Evolutionary conservation across 352 stramenopile genomes (phyloP), one percentile per base, ranked within the genome.

Genomic region (Globisporangium canariense): DNA sequence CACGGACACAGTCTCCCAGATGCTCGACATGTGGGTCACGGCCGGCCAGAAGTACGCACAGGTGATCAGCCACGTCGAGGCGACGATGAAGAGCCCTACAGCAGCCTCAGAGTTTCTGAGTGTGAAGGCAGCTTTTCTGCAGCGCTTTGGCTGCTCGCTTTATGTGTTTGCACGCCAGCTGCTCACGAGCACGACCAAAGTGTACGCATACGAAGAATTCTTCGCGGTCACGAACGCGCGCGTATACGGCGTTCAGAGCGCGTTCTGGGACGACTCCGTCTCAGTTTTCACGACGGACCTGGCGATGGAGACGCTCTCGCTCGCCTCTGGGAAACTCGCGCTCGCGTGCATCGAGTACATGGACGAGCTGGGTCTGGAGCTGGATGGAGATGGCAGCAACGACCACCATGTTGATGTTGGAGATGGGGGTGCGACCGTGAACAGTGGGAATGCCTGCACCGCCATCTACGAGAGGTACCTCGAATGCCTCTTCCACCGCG

Each of bases 11-110:
- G 70, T 91, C 10, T 72, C 76, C 13, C 77, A 88, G 53, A 83
- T 91, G 67, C 67, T 90, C 18, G 81, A 91, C 34, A 78, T 88
- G 4, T 88, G 78, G 81, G 74, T 85, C 20, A 70, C 81, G 4
- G 81, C 84, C 9, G 76, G 79, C 3, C 78, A 90, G 68, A 88
- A 85, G n/a, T 90, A 91, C 41, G 73, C 82, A 1, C 70, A 88
- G 16, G 79, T 80, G 8, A 72, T 91, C 32, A 71, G 58, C 2
- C 64, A 79, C 11, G 60, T 86, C 8, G 74, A 83, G 1, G 49
- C 54, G 1, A 60, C n/a, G 8, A n/a, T n/a, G 8, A n/a, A 14
- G 3, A 2, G 18, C 2, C 9, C 52, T 18, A 53, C 57, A 20
- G 11, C 62, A 20, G 16, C 6, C 18, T 9, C 50, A 9, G 11